Evolutionary conservation across 345 rosid species (phyloP), one percentile per base, ranked within the genome.

Genomic region (Balakata baccata): DNA sequence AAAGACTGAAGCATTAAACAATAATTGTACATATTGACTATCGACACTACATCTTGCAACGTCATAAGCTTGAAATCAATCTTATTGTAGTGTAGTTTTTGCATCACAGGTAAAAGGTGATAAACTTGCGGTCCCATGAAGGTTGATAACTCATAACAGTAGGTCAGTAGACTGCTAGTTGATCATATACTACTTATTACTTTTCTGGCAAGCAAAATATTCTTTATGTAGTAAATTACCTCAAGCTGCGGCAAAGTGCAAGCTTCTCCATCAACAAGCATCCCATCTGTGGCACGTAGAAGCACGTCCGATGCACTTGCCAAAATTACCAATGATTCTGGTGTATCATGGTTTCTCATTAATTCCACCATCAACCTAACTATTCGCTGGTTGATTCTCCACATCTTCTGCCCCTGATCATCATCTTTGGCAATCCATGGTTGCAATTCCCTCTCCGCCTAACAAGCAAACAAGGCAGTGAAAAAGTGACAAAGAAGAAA

Each of bases 391-490:
- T 94, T 94, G 82, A 92, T 82, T 83, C 92, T 90, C 98, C 98
- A 94, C 91, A 92, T 78, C 83, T 89, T 90, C 84, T 92, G 97
- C 81, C 95, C 92, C 76, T 85, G 92, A 77, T 92, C 98, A 46
- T 94, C 97, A 75, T 92, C 90, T 86, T 94, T 94, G 41, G 95
- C 92, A 46, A 92, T 94, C 98, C 98, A 94, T 38, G 98, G 98
- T 78, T 92, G 97, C 81, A 94, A 85, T 78, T 94, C 98, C 80
- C 87, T 88, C 71, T 94, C 98, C 74, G 97, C 98, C 98, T 92
- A 84, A 80, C 79, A 82, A 77, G 73, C 67, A 81, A 25, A 85
- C 62, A 69, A 12, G 34, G 73, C 66, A 75, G 77, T 39, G 29
- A 58, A 71, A 58, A 71, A 81, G 75, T 84, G 82, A 85, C 75